phyloP scores from a whole-genome alignment of 352 stramenopile species.

The Paralagenidium karlingii region DNA sequence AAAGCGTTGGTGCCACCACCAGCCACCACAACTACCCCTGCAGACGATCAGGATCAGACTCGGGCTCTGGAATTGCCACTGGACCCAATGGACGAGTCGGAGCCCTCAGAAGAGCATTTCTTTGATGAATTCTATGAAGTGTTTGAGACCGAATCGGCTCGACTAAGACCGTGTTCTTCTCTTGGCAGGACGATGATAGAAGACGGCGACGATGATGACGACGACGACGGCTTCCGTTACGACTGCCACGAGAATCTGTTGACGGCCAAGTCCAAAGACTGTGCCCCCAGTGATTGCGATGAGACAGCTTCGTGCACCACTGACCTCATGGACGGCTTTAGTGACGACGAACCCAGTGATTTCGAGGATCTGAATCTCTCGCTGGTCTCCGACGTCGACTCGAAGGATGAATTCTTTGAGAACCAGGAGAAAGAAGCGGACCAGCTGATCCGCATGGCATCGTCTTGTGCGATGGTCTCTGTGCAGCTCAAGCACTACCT shows the following conservation, averaged over 20 bases:
- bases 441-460: constrained; percentile 7
- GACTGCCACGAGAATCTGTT: constrained; percentile 2
- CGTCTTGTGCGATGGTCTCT: constrained; percentile 10
- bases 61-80: too few relatives aligned
- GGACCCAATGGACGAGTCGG: too few relatives aligned
- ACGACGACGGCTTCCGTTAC: constrained; percentile 10
- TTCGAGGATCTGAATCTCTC: not conserved
- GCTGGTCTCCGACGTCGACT: constrained; percentile 1
- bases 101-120: constrained; percentile 1
- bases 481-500: constrained; percentile 51
- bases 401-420: too few relatives aligned
- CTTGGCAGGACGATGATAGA: too few relatives aligned
- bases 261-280: constrained; percentile 2
- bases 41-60: too few relatives aligned
- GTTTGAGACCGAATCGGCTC: too few relatives aligned
- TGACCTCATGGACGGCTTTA: not conserved
- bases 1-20: too few relatives aligned
- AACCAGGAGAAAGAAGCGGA: constrained; percentile 21
- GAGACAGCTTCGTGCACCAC: too few relatives aligned
- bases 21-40: too few relatives aligned
- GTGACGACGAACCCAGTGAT: constrained; percentile 9
- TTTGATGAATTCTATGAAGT: constrained; percentile 8
- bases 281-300: constrained; percentile 1
- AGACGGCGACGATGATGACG: constrained; percentile 10
- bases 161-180: too few relatives aligned